Conservation (phyloP, 805 yeast species). For the Myxozyma mucilagina region DNA sequence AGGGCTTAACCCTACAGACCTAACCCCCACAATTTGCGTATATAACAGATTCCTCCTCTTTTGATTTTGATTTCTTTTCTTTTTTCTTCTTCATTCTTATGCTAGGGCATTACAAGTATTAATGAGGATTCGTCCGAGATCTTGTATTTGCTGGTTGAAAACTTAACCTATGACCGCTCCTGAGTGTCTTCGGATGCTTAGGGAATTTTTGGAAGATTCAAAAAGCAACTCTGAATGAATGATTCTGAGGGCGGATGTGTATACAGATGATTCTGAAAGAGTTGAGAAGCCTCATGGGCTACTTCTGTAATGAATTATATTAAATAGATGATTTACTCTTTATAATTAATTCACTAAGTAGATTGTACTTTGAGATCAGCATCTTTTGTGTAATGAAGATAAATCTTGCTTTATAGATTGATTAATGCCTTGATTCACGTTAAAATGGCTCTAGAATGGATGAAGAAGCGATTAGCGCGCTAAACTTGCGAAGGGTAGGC, state of each 20-base stretch:
- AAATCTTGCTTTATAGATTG: too few relatives aligned
- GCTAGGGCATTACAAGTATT: slow-evolving; percentile 99
- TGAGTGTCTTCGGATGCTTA: slow-evolving; percentile 34
- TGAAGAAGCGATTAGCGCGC: too few relatives aligned
- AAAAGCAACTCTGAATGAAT: background rate
- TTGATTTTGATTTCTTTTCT: background rate
- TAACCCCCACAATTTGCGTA: background rate
- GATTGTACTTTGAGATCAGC: background rate
- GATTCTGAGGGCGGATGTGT: background rate
- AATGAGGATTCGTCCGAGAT: slow-evolving; percentile 99
- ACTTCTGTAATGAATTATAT: background rate
- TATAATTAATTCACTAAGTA: background rate
- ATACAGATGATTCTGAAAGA: background rate
- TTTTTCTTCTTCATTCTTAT: slow-evolving; percentile 73
- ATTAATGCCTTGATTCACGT: too few relatives aligned
- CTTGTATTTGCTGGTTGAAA: slow-evolving; percentile 99
- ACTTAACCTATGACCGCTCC: slow-evolving; percentile 88
- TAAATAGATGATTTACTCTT: background rate
- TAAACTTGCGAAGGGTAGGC: too few relatives aligned
- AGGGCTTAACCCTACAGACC: slow-evolving; percentile 9
- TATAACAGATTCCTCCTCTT: background rate
- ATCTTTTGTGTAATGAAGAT: background rate
- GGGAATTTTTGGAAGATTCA: slow-evolving; percentile 43
- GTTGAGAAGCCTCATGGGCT: slow-evolving; percentile 12
- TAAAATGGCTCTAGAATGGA: too few relatives aligned